Base-by-base conservation (phyloP, 108 stramenopile genomes). In the Nannochloropsis oceanica region DNA sequence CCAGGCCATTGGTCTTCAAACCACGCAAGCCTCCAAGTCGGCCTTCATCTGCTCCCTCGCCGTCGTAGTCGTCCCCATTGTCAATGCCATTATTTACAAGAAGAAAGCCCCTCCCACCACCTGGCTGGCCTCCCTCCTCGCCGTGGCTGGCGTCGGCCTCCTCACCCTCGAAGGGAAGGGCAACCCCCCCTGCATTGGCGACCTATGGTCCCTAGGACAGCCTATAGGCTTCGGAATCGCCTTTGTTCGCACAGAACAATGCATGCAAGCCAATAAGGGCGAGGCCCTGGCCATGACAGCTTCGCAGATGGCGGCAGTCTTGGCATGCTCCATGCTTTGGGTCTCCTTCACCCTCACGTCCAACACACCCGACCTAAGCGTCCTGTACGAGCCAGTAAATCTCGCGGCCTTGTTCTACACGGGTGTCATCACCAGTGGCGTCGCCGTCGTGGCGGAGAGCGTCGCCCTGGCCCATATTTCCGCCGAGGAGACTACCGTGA, bases 11-110 rank as follows among this genome's bases (percentile, higher is more conserved):
- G 94, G 95, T 10, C 88, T 97, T 25, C 90, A 92, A 86, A 94
- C 94, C 13, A 94, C 94, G 12, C 81, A 88, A 25, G 95, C 96
- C 13, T 91, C 92, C 44, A 94, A 94, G 85, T 93, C 93, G 27
- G 95, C 95, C 80, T 97, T 97, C 90, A 92, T 97, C 27, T 96
- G 96, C 85, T 93, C 92, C 44, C 90, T 97, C 84, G 94, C 95
- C 8, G 95, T 97, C 25, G 94, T 97, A 22, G 92, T 93, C 43
- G 96, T 97, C 22, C 95, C 95, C 2, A 80, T 96, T 24, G 81
- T 97, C n/a, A 95, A 96, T 43, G 93, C 85, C 43, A 27, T 94
- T 8, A 89, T 93, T 27, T 80, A 88, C 24, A 93, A 92, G 0
- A 93, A 92, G 44, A 84, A 88, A 79, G 83, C 24, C 27, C 24